A percentile compares a stretch with the other conserved stretches of the same genome.
Evolutionary conservation across 1,284 basidiomycete species (phyloP).

Genomic region (Ceratorhiza oryzae-sativae): DNA sequence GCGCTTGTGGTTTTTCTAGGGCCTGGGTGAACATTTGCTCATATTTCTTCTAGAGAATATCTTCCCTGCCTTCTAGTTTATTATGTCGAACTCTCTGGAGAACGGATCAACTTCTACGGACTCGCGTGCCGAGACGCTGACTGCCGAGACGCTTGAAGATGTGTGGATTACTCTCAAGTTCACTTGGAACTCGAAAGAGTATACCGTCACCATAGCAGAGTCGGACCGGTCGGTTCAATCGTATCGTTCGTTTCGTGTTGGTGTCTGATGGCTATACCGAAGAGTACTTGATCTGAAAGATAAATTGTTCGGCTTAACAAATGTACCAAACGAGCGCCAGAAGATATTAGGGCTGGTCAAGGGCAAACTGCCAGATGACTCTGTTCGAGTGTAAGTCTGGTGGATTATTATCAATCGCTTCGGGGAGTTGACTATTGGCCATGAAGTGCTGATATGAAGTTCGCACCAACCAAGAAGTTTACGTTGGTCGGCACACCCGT

Average conservation of each 20-base stretch:
- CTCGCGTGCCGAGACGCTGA: conserved; percentile 8
- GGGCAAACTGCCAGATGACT: conserved; percentile 81
- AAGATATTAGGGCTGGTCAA: conserved; percentile 89
- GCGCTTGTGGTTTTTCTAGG: conserved; percentile 5
- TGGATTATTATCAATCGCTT: conserved; percentile 21
- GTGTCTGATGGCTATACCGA: conserved; percentile 7
- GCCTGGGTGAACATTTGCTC: not conserved
- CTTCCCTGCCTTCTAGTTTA: not conserved
- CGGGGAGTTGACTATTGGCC: conserved; percentile 18
- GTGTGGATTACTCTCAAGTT: conserved; percentile 61
- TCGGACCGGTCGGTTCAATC: conserved; percentile 64
- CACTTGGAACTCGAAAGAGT: conserved; percentile 68
- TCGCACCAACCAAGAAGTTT: conserved; percentile 72
- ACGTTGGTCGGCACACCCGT: conserved; percentile 82
- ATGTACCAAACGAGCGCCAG: conserved; percentile 84
- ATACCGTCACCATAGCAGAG: conserved; percentile 67
- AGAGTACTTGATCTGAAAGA: conserved; percentile 76
- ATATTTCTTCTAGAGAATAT: not conserved
- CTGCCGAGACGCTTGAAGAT: conserved; percentile 29
- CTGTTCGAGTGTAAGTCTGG: conserved; percentile 64
- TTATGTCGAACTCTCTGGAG: conserved; percentile 3
- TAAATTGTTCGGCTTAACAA: conserved; percentile 71
- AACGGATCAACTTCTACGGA: not conserved
- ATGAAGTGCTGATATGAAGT: conserved; percentile 62
- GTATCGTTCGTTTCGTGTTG: conserved; percentile 30